Base-by-base conservation (phyloP, 257 asterid species). In the Petunia secreta region DNA sequence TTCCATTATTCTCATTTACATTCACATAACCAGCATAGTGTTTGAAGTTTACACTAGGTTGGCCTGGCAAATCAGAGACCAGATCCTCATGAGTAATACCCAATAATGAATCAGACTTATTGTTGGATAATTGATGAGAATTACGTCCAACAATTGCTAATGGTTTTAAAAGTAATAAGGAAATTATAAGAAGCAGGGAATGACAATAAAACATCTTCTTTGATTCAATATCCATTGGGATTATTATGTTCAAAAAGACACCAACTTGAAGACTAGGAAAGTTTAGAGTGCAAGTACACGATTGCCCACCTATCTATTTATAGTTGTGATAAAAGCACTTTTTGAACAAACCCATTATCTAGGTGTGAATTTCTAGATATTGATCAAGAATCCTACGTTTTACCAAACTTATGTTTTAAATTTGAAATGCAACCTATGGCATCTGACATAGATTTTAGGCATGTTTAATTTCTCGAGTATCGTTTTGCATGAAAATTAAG, bases 1-100 rank as follows among this genome's bases (percentile, higher is more conserved):
- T 89, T 80, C 94, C 97, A 4, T 89, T 86, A 11, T 80, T 82
- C 79, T 92, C 88, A 73, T 91, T 86, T 0, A 94, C 96, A 0
- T 90, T 91, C 68, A 91, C 89, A 81, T 87, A 84, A 0, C 98
- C 98, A 13, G 98, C 89, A 80, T 91, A 93, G 73, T 95, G 99
- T 75, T 62, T 75, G 80, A 95, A 95, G 80, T 82, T 66, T 4
- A 89, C 94, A 9, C 40, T 59, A 10, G 98, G 98, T 83, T 93
- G 97, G 50, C 97, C 97, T 2, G 97, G 98, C 81, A 95, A 93
- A 81, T 39, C 76, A n/a, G 85, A 88, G 13, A 93, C 95, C 37
- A 90, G 90, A 91, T 94, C 91, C 71, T 88, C 74, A 57, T 57
- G 68, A 60, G 74, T 14, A 10, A 8, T 41, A 79, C 81, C 75